Evolutionary conservation across 2,329 filamentous ascomycete species (phyloP), one percentile per base, ranked within the genome.

Genomic region (Colletotrichum coccodes): DNA sequence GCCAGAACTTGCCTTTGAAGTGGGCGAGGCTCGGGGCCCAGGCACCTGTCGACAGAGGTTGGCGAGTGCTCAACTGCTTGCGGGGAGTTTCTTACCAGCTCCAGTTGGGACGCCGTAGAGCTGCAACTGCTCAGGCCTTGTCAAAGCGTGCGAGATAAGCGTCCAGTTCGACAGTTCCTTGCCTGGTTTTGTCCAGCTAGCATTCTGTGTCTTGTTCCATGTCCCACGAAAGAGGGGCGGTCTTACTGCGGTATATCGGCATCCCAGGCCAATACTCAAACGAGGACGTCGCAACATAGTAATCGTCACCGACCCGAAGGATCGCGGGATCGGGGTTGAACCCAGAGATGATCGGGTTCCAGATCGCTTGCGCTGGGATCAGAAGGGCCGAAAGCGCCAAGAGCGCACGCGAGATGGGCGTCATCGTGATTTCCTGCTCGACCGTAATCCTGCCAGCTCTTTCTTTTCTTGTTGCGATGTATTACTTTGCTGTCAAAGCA

Each of bases 261-360:
- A 83, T 80, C 0, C 84, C 85, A 0, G 86, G 86, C 63, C 83
- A 87, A 75, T 82, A 87, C 73, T 88, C 86, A 67, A 88, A 88
- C 0, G 84, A 84, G 1, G 86, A 88, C 2, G 84, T 87, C 6
- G 83, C 83, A 26, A 88, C 80, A 74, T 84, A 88, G 73, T 84
- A 88, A 72, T 86, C 83, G 47, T 80, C 72, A 8, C 78, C 79
- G 23, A 87, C 83, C 3, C 85, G 79, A 12, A 87, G 71, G 44
- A 88, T 82, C 1, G 85, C 86, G 0, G 86, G 85, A 71, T 88
- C 86, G 14, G 86, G 82, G 65, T 88, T 87, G 75, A 85, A 87
- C 18, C 86, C 86, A 1, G 85, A 81, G 36, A 88, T 77, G 23
- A 88, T 85, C 1, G 85, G 85, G 70, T 87, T 76, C 49, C 71